phyloP scores from a whole-genome alignment of 805 yeast species.

The Sugiyamaella chiloensis region DNA sequence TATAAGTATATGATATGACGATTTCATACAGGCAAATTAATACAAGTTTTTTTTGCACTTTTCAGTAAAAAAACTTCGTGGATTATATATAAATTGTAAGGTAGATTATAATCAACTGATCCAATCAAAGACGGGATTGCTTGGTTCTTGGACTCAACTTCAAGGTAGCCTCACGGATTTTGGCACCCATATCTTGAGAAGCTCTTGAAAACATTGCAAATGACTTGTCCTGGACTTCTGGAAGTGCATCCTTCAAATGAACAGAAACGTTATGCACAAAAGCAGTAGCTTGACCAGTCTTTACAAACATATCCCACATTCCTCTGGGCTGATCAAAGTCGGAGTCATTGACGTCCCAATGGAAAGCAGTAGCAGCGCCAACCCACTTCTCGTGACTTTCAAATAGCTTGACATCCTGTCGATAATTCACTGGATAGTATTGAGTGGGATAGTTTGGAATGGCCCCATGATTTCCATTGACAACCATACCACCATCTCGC shows the following conservation, averaged over 20 bases:
- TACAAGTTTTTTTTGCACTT: no score
- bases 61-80: no score
- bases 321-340: conserved; percentile 77
- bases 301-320: conserved; percentile 72
- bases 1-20: no score
- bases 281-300: conserved; percentile 79
- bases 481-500: conserved; percentile 61
- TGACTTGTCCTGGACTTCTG: conserved; percentile 74
- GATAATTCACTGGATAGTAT: conserved; percentile 34
- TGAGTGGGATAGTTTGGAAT: conserved; percentile 53
- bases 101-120: no score
- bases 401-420: conserved; percentile 23
- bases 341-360: conserved; percentile 68
- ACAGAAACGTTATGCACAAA: conserved; percentile 80
- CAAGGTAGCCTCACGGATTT: conserved; percentile 61
- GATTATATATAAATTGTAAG: no score
- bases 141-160: conserved; percentile 46
- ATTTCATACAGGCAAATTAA: no score
- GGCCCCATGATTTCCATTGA: conserved; percentile 46
- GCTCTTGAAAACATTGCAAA: conserved; percentile 74
- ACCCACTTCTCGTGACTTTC: conserved; percentile 76
- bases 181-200: conserved; percentile 60
- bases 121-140: conserved; percentile 4
- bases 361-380: conserved; percentile 80
- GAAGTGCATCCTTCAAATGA: conserved; percentile 65